A percentile compares a stretch with the other conserved stretches of the same genome.
phyloP scores from a whole-genome alignment of 148 eudicot genomes.

The Pouteria glomerata region DNA sequence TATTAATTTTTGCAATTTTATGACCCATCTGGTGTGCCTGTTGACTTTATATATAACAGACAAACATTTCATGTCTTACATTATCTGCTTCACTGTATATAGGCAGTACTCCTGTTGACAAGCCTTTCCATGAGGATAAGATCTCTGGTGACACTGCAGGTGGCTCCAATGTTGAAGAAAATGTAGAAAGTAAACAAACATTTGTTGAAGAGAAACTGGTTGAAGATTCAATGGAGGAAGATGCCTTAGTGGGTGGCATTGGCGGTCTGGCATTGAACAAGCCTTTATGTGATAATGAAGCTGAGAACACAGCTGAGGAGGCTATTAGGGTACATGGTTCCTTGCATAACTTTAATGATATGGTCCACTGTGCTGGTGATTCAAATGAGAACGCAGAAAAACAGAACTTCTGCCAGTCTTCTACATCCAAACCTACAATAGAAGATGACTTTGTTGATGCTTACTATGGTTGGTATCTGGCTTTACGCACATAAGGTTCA shows the following conservation, averaged over 20 bases:
- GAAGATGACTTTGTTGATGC: not conserved
- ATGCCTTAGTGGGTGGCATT: not conserved
- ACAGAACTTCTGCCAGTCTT: not conserved
- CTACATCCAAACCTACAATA: not conserved
- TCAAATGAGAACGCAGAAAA: slow-evolving; percentile 1
- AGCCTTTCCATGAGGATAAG: not conserved
- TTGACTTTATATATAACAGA: not conserved
- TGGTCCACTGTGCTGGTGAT: not conserved
- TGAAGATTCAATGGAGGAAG: not conserved
- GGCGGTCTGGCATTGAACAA: not conserved
- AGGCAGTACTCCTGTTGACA: not conserved
- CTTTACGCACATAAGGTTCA: not conserved
- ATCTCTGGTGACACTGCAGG: not conserved
- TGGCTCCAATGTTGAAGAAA: not conserved
- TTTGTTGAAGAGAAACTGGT: not conserved
- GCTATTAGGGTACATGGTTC: not conserved
- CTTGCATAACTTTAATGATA: not conserved
- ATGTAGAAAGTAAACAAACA: not conserved
- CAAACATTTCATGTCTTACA: not conserved
- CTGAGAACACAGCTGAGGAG: not conserved
- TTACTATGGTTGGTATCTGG: not conserved
- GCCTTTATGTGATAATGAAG: not conserved
- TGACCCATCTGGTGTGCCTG: not conserved
- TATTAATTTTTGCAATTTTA: not conserved
- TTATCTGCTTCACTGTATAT: not conserved